These are phyloP conservation scores for Lepidopterella palustris DNA, from an alignment of 495 filamentous ascomycete species.

Conservation along the genomic window DNA sequence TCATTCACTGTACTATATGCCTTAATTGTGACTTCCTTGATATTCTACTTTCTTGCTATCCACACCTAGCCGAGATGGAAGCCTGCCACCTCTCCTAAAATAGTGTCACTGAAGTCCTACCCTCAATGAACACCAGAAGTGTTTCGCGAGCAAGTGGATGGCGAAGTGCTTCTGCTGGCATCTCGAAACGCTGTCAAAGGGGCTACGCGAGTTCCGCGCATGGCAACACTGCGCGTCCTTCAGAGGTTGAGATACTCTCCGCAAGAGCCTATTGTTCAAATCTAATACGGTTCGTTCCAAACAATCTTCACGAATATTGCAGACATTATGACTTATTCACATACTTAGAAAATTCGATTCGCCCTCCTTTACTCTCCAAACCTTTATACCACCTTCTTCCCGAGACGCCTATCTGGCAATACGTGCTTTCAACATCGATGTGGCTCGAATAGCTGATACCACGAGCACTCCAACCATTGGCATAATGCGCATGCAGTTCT, in stretches of 20 bases:
- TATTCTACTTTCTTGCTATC: neutral
- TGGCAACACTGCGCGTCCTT: neutral
- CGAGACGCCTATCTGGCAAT: slow-evolving; percentile 83
- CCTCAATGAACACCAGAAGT: neutral
- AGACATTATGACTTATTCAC: neutral
- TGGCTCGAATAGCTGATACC: slow-evolving; percentile 79
- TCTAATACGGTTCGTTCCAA: neutral
- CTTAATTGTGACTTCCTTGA: neutral
- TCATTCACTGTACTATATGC: neutral
- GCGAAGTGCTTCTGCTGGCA: neutral
- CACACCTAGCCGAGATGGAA: neutral
- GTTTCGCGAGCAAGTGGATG: neutral
- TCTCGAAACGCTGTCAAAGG: neutral
- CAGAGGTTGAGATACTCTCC: neutral
- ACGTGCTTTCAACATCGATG: slow-evolving; percentile 85
- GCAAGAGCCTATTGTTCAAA: neutral
- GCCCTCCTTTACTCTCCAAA: slow-evolving; percentile 76
- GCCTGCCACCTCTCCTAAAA: neutral
- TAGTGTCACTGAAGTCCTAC: no score
- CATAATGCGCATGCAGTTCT: slow-evolving; percentile 86
- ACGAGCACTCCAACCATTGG: slow-evolving; percentile 77
- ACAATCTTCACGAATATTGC: neutral
- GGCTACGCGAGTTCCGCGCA: neutral
- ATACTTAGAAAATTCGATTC: slow-evolving; percentile 66
- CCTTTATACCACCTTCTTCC: slow-evolving; percentile 66